Evolutionary conservation across 306 rosid genomes (phyloP).

Genomic region (Leucaena leucocephala): DNA sequence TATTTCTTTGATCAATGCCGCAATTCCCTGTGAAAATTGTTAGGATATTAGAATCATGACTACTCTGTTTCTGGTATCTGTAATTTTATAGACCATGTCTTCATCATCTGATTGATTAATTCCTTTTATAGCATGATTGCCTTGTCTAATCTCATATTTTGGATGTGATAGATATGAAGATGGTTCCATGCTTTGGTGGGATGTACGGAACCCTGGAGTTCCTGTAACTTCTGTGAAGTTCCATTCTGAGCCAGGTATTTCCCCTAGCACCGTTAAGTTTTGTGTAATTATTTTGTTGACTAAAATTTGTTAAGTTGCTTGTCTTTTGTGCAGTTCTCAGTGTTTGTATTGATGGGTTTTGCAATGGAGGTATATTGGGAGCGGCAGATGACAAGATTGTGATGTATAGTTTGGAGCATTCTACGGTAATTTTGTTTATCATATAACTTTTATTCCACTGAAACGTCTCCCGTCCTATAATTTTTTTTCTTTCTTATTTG

Average conservation of each 20-base stretch:
- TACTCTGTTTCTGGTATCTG: conserved; percentile 4
- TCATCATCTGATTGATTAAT: conserved; percentile 10
- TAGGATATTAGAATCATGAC: conserved; percentile 2
- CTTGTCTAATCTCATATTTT: conserved; percentile 27
- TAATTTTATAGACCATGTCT: neutral
- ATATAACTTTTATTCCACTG: neutral
- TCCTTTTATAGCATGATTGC: conserved; percentile 9
- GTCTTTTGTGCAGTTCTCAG: conserved; percentile 69
- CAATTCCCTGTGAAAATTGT: conserved; percentile 1
- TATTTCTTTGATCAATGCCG: neutral
- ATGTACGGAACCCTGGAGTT: conserved; percentile 66
- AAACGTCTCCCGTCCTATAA: neutral
- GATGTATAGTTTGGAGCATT: conserved; percentile 77
- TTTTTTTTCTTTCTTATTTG: neutral
- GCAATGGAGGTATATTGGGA: conserved; percentile 92
- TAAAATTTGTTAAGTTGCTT: conserved; percentile 19
- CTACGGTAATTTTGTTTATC: conserved; percentile 58
- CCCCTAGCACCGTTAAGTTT: conserved; percentile 21
- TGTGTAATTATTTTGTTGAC: conserved; percentile 2
- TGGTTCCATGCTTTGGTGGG: conserved; percentile 99
- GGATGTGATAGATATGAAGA: conserved; percentile 63
- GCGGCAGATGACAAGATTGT: conserved; percentile 84
- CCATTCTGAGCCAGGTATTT: conserved; percentile 87
- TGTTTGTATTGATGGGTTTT: conserved; percentile 65
- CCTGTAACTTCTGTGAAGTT: conserved; percentile 78